Base-by-base conservation (phyloP, 2,329 filamentous ascomycete genomes). In the Seiridium unicorne region DNA sequence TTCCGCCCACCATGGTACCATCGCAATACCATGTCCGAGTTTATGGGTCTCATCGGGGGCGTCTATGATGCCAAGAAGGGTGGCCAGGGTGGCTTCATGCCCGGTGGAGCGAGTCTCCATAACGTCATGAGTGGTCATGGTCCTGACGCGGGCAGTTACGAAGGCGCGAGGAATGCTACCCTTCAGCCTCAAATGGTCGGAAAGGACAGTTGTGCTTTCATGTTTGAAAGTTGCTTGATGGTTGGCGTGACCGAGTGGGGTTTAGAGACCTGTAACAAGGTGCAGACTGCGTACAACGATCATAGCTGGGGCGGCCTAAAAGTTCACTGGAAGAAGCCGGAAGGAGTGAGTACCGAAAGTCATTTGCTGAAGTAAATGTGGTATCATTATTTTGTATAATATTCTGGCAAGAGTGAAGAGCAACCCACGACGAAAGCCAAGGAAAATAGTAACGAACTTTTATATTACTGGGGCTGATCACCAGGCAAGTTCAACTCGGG, bases 221-320 rank as follows among this genome's bases (percentile, higher is more conserved):
- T 89, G 86, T 89, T 89, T 66, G 86, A 89, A 78, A 89, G 83
- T 64, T 87, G 81, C 59, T 69, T 89, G 58, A 89, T 90, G 86
- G 81, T 91, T 2, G 88, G 88, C 1, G 88, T 91, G 35, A 90
- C 89, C 1, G 84, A 89, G 60, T 91, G 88, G 88, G 89, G 88
- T 1, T 73, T 84, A 62, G 73, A 75, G 64, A 81, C 84, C 63
- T 94, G 82, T 58, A 73, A 77, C 64, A 84, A 84, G 72, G 79
- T 84, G 13, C 83, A 86, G 77, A 81, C 86, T 65, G 84, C 84
- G 60, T 96, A 95, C 70, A 93, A 87, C 70, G 85, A 88, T 60
- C 90, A 96, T 78, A 93, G 90, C 72, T 97, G 92, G 92, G 87
- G 81, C 35, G 83, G 83, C 0, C 76, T 91, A 57, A 84, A 85